Evolutionary conservation across 306 rosid species (phyloP).

Genomic region (Quercus alba): DNA sequence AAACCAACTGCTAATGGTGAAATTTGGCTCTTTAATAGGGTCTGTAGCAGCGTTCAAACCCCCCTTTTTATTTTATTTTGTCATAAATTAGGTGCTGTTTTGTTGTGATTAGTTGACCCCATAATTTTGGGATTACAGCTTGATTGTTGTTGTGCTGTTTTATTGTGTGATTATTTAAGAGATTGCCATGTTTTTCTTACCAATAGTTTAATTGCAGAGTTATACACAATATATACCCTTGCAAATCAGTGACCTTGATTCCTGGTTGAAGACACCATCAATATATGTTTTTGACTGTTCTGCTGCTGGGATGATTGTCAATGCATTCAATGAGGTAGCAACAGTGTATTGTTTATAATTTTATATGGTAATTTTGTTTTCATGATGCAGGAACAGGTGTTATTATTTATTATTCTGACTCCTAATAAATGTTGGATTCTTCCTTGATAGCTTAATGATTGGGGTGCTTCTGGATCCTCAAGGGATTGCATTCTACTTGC

Average conservation of each 20-base stretch:
- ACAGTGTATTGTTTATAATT: constrained; percentile 12
- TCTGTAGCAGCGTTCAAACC: constrained; percentile 22
- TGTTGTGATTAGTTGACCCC: too few relatives aligned
- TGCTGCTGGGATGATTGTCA: constrained; percentile 88
- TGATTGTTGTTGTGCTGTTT: background rate
- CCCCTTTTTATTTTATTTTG: constrained; percentile 5
- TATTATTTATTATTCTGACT: constrained; percentile 17
- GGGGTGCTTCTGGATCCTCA: constrained; percentile 66
- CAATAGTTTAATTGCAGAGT: constrained; percentile 56
- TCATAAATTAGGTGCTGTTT: background rate
- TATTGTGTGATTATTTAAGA: background rate
- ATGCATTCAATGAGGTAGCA: constrained; percentile 77
- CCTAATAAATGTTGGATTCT: constrained; percentile 23
- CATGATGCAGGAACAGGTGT: constrained; percentile 16
- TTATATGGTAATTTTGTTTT: background rate
- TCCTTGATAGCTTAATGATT: constrained; percentile 74
- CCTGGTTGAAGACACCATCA: constrained; percentile 99
- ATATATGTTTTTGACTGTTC: constrained; percentile 98
- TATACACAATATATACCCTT: constrained; percentile 96
- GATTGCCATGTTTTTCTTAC: constrained; percentile 9
- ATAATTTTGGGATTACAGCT: too few relatives aligned
- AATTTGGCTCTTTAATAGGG: constrained; percentile 99
- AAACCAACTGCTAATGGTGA: constrained; percentile 96
- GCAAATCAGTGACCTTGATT: constrained; percentile 85
- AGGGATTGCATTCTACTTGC: constrained; percentile 98